A percentile compares a stretch with the other conserved stretches of the same genome.
Conservation (phyloP, 1,139 yeast genomes). For the Geotrichum reessii region DNA sequence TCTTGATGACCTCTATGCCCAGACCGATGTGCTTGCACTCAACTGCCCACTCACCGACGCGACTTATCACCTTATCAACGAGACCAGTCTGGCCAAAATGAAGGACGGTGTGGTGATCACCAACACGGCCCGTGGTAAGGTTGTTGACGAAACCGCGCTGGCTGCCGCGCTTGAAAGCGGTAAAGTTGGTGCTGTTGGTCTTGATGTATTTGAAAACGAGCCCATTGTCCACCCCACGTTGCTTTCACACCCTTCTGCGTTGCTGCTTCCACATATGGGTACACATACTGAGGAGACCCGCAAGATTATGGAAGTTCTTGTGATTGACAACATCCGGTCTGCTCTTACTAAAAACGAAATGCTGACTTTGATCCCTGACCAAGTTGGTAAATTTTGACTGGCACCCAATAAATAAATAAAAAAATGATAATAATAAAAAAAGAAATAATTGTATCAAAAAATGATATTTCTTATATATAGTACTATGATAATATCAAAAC, state of each 20-base stretch:
- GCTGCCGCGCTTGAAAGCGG: slow-evolving; percentile 63
- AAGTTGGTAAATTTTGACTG: slow-evolving; percentile 19
- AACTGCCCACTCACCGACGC: slow-evolving; percentile 55
- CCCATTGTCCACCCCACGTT: slow-evolving; percentile 46
- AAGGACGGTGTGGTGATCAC: slow-evolving; percentile 63
- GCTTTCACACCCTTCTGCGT: slow-evolving; percentile 40
- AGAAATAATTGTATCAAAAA: too few species aligned
- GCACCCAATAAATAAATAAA: too few species aligned
- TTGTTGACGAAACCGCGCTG: slow-evolving; percentile 68
- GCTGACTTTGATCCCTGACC: slow-evolving; percentile 42
- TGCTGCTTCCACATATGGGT: slow-evolving; percentile 64
- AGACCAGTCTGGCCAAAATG: slow-evolving; percentile 50
- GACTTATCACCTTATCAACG: slow-evolving; percentile 53
- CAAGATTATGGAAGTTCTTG: slow-evolving; percentile 52
- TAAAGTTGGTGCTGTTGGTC: slow-evolving; percentile 64
- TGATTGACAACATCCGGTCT: slow-evolving; percentile 41
- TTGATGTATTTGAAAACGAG: slow-evolving; percentile 80
- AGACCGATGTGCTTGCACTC: slow-evolving; percentile 56
- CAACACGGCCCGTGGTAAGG: slow-evolving; percentile 63
- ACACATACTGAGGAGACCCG: slow-evolving; percentile 55
- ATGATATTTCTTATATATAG: too few species aligned
- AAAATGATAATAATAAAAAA: too few species aligned
- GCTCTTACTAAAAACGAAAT: slow-evolving; percentile 55
- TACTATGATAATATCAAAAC: too few species aligned
- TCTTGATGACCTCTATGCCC: slow-evolving; percentile 50